Evolutionary conservation across 176 grass and related monocot species (phyloP), one percentile per base, ranked within the genome.

Genomic region (Musa beccarii): DNA sequence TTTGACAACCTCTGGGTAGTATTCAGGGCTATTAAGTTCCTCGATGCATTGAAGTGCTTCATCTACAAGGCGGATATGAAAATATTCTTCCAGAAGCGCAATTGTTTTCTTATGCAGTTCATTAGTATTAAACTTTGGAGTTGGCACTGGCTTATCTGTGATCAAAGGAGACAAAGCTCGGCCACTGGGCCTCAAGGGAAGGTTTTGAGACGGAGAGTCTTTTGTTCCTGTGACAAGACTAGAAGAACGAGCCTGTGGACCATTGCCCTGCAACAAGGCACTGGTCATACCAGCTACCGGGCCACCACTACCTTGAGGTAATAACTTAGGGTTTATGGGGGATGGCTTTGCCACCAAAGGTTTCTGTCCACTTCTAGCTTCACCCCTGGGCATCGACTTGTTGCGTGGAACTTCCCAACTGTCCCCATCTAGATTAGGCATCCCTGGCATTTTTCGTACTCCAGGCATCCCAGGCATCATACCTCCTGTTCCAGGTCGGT

Each of bases 381-480:
- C 88, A 1, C 86, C 90, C 89, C 84, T 94, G 23, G 85, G 66
- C 90, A 89, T 89, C 53, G 95, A 92, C 78, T 74, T 99, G 79
- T 88, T 84, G 66, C 84, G 95, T 7, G 83, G 88, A 86, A 94
- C 86, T 84, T 99, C 95, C 95, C 95, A 99, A 75, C 89, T 93
- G 76, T 92, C 95, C 79, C 83, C 77, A 22, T 94, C 95, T 65
- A 92, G 78, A 17, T 88, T 91, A 82, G 90, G 95, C 95, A 98
- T 98, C 16, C 95, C 95, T 71, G 95, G 95, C 95, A 99, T 99
- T 79, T 91, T 99, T 89, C 95, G 90, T 66, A 82, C 62, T 26
- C 90, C 88, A 74, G 95, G 94, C 94, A 98, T 98, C 51, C 94
- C 94, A 74, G 94, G 95, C 95, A 99, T 99, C 95, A 94, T 99